Evolutionary conservation across 495 filamentous ascomycete genomes (phyloP).

Genomic region (Penicillium crystallinum): DNA sequence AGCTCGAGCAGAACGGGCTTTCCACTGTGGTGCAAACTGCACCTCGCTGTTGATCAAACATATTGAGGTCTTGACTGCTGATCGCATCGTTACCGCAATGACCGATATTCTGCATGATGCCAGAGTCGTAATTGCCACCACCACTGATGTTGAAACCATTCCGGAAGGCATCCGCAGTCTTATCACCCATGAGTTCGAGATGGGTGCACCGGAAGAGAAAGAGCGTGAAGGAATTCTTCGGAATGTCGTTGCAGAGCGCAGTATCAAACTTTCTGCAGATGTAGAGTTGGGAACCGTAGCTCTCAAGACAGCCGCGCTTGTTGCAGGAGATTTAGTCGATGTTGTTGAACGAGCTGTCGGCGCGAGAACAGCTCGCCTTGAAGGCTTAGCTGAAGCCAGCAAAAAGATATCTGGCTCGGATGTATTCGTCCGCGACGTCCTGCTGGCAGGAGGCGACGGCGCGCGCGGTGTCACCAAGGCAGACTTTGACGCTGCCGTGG

Average conservation of each 20-base stretch:
- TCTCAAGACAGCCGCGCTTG: constrained; percentile 90
- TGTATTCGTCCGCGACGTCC: constrained; percentile 71
- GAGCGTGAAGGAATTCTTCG: constrained; percentile 84
- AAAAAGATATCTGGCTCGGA: constrained; percentile 30
- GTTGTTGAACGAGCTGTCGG: constrained; percentile 85
- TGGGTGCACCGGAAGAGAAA: constrained; percentile 85
- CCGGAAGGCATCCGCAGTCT: constrained; percentile 82
- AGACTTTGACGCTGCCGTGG: constrained; percentile 87
- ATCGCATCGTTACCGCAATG: constrained; percentile 78
- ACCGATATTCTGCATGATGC: constrained; percentile 68
- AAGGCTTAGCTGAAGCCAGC: constrained; percentile 53
- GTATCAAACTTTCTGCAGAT: constrained; percentile 66
- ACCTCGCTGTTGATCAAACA: constrained; percentile 82
- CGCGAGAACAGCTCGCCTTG: constrained; percentile 67
- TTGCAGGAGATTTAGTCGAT: constrained; percentile 89
- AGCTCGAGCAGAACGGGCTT: constrained; percentile 78
- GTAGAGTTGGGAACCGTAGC: constrained; percentile 80
- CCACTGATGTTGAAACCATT: constrained; percentile 89
- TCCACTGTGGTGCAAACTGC: constrained; percentile 77
- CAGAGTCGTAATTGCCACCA: constrained; percentile 84
- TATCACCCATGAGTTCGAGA: constrained; percentile 94
- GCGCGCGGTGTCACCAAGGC: constrained; percentile 72
- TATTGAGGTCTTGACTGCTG: constrained; percentile 84
- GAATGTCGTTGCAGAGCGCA: constrained; percentile 68
- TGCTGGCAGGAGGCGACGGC: constrained; percentile 81